A percentile compares a stretch with the other conserved stretches of the same genome.
Evolutionary conservation across 768 basidiomycete genomes (phyloP).

Genomic region (Leucocoprinus leucothites): DNA sequence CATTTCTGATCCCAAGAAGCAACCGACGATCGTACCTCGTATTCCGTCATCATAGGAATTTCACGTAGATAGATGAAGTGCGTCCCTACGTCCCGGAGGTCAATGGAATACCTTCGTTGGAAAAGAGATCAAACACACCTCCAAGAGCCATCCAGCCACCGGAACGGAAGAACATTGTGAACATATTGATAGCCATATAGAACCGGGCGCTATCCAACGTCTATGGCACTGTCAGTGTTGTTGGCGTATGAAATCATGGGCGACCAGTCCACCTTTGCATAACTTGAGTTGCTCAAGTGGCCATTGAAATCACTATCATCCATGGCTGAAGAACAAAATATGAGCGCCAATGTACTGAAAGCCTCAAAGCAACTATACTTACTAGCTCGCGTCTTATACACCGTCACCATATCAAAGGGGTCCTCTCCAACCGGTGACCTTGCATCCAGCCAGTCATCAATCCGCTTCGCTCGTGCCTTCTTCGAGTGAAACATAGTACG

Average conservation of each 20-base stretch:
- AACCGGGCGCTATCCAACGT: slow-evolving; percentile 47
- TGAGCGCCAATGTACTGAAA: not conserved
- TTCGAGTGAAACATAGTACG: slow-evolving; percentile 35
- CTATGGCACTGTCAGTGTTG: slow-evolving; percentile 18
- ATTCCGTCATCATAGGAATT: slow-evolving; percentile 58
- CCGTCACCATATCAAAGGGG: slow-evolving; percentile 45
- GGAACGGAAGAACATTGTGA: slow-evolving; percentile 54
- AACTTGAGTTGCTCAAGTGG: slow-evolving; percentile 81
- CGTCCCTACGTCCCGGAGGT: slow-evolving; percentile 39
- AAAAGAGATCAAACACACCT: slow-evolving; percentile 33
- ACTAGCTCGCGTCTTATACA: slow-evolving; percentile 56
- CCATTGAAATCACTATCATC: slow-evolving; percentile 75
- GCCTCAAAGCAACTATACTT: slow-evolving; percentile 18
- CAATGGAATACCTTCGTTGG: not conserved
- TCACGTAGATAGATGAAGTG: slow-evolving; percentile 70
- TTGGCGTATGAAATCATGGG: too few species aligned
- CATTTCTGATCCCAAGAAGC: slow-evolving; percentile 78
- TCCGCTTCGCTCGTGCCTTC: slow-evolving; percentile 40
- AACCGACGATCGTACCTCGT: slow-evolving; percentile 57
- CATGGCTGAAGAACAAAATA: slow-evolving; percentile 35
- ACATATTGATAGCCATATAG: slow-evolving; percentile 43
- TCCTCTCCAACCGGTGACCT: slow-evolving; percentile 52
- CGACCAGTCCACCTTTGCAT: slow-evolving; percentile 56
- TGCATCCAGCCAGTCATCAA: slow-evolving; percentile 39
- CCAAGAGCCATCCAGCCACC: slow-evolving; percentile 64